Base-by-base conservation (phyloP, 169 alveolate genomes). In the Plasmodium inui region DNA sequence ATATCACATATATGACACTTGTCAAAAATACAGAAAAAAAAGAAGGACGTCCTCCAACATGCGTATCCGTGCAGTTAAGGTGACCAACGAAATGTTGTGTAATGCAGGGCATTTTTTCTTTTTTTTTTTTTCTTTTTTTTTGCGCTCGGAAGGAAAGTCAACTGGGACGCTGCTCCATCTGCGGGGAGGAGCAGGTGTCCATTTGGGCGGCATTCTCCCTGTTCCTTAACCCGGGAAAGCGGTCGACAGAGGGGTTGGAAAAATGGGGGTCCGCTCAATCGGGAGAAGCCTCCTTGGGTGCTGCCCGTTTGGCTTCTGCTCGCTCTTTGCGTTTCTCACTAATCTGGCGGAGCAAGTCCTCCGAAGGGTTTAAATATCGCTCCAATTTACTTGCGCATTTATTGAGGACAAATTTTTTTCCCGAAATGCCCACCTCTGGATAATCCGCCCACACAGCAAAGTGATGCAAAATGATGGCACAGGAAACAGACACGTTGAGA, bases 401-500 rank as follows among this genome's bases (percentile, higher is more conserved):
- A 19, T 89, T 55, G 71, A 89, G 30, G 74, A 76, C 71, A 46
- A 89, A 89, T 80, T 89, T 89, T 57, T 89, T 89, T 14, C 70
- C 76, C 39, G 81, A 32, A 37, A 89, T 79, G 3, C 41, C 73
- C 12, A 46, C 14, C 72, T 89, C 83, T n/a, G 67, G 46, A 79
- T 89, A 89, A 79, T 76, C 39, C 10, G 94, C 90, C 94, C 94
- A 89, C 17, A 95, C 92, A 53, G 98, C 98, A 96, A 97, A 98
- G 82, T 97, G 98, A 84, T 97, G 98, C 86, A 98, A 97, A 82
- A 97, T 95, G 73, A 98, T 98, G 14, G 98, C 96, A 17, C 98
- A 98, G 2, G 99, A 98, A 34, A 97, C 96, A 1, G 98, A 97
- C 4, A 98, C 99, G 95, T 98, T 98, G 55, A 98, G 94, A 83